Evolutionary conservation across 176 grass and related monocot species (phyloP).

Genomic region (Aechmea fasciata): DNA sequence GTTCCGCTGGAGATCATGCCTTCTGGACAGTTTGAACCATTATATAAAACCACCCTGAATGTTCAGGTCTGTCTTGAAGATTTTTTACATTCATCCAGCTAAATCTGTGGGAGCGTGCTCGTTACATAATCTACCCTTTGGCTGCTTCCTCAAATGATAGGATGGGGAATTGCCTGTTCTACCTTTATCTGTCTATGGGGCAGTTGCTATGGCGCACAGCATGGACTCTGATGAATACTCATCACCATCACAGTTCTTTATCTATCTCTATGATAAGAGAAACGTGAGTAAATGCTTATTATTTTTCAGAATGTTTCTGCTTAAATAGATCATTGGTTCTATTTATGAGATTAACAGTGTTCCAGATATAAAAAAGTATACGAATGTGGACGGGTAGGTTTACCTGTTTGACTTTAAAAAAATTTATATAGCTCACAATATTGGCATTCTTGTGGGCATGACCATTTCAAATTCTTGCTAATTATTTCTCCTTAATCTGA

Average conservation of each 20-base stretch:
- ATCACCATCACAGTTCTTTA: constrained; percentile 83
- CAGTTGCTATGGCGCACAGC: constrained; percentile 88
- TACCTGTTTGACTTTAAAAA: neutral
- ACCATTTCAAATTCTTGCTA: neutral
- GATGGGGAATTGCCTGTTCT: constrained; percentile 93
- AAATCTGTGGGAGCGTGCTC: neutral
- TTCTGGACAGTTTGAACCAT: constrained; percentile 86
- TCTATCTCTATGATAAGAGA: constrained; percentile 99
- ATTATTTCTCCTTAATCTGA: neutral
- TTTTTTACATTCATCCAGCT: neutral
- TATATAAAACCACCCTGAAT: constrained; percentile 77
- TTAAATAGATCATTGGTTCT: neutral
- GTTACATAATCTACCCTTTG: neutral
- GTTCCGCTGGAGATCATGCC: constrained; percentile 85
- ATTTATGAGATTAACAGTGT: neutral
- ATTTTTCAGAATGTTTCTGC: neutral
- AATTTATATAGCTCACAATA: neutral
- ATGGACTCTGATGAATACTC: constrained; percentile 80
- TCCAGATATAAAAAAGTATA: no score
- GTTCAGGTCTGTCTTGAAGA: constrained; percentile 50
- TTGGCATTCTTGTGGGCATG: neutral
- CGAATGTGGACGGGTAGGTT: no score
- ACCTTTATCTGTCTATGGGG: constrained; percentile 84
- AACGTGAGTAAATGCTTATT: constrained; percentile 43
- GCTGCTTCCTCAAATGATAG: constrained; percentile 25